phyloP scores from a whole-genome alignment of 164 flowering plant species.

The Liriodendron chinense region DNA sequence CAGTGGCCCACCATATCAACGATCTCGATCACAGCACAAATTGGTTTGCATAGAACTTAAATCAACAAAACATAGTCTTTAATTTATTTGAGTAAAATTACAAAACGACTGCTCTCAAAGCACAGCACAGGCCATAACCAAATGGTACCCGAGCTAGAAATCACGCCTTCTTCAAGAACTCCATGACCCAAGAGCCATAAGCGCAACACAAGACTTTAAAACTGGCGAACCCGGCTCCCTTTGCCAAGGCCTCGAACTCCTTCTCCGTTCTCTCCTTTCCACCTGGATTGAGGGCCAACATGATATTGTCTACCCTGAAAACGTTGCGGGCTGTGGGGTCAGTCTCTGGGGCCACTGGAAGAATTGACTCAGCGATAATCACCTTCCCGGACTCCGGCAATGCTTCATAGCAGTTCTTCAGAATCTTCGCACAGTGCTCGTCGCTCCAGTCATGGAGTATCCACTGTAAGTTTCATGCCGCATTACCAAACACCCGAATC shows the following conservation, averaged over 20 bases:
- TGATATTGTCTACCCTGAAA: neutral
- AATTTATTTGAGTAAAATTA: no score
- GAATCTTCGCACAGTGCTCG: constrained; percentile 17
- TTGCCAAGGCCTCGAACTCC: constrained; percentile 21
- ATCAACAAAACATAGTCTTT: no score
- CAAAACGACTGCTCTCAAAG: no score
- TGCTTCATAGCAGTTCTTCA: constrained; percentile 26
- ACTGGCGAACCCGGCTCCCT: constrained; percentile 13
- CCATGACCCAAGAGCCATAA: constrained; percentile 25
- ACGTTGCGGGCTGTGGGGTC: neutral
- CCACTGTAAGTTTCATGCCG: constrained; percentile 13
- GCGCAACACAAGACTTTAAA: constrained; percentile 7
- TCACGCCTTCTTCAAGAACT: constrained; percentile 12
- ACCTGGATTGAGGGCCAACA: constrained; percentile 18
- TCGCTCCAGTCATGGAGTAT: constrained; percentile 27
- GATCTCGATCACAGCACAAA: no score
- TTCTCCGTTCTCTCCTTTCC: constrained; percentile 24
- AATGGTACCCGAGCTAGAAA: neutral
- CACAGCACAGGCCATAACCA: no score
- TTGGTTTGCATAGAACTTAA: no score
- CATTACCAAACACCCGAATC: no score
- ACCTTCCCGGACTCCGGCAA: constrained; percentile 24
- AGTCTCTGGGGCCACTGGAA: neutral
- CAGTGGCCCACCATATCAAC: no score
- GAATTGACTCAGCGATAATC: constrained; percentile 16